Percentiles rank a stretch among this genome's conserved stretches.
Conservation (phyloP, 176 grass and related monocot species). For the Pharus latifolius region DNA sequence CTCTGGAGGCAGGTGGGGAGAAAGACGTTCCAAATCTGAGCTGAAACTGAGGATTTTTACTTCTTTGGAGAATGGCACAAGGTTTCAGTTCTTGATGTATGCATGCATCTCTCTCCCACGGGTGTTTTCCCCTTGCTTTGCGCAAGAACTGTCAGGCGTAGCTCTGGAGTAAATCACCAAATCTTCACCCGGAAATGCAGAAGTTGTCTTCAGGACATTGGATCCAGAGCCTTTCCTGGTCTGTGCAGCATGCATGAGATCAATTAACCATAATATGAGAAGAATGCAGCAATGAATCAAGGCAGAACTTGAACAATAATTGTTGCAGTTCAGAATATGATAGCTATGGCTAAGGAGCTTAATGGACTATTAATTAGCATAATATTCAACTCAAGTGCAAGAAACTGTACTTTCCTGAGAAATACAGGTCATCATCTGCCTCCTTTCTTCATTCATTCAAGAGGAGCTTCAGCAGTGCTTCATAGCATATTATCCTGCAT, state of each 20-base stretch:
- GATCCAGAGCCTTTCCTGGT: neutral
- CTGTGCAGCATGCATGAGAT: neutral
- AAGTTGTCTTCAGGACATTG: slow-evolving; percentile 3
- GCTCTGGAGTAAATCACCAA: slow-evolving; percentile 16
- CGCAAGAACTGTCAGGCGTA: neutral
- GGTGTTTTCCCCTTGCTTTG: neutral
- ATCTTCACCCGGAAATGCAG: slow-evolving; percentile 11
- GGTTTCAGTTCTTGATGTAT: slow-evolving; percentile 1
- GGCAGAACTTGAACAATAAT: neutral
- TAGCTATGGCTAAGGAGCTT: neutral
- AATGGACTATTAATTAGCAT: neutral
- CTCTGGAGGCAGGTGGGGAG: neutral
- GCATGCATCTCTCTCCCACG: neutral
- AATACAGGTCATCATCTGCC: no score
- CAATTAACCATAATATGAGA: neutral
- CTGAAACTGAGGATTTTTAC: neutral
- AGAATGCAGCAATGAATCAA: neutral
- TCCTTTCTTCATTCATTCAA: neutral
- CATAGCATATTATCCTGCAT: no score
- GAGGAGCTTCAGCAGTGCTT: neutral
- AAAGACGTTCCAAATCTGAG: neutral
- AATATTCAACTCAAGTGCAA: neutral
- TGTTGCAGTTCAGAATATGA: neutral
- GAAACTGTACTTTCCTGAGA: neutral
- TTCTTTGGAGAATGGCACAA: slow-evolving; percentile 1